Conservation (phyloP, 768 basidiomycete species). For the Plicaturopsis crispa region DNA sequence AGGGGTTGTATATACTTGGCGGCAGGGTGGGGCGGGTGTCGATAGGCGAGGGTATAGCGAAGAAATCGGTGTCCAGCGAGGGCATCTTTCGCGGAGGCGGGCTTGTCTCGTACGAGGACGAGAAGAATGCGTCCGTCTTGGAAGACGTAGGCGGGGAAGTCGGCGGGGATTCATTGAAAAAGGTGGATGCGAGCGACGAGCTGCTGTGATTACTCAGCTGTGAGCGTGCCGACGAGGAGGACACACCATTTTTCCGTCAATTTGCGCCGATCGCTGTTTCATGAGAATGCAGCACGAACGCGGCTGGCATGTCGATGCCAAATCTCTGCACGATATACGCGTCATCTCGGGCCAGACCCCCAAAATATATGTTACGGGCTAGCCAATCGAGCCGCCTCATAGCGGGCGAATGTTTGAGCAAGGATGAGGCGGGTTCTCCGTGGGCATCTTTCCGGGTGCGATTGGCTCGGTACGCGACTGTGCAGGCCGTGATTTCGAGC, state of each 20-base stretch:
- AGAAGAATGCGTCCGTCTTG: constrained; percentile 44
- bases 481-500: not conserved
- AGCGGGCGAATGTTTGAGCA: not conserved
- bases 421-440: not conserved
- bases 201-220: too few relatives aligned
- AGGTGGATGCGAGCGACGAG: constrained; percentile 32
- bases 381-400: not conserved
- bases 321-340: too few relatives aligned
- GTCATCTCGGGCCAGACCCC: not conserved
- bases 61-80: constrained; percentile 6
- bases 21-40: constrained; percentile 12
- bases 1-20: constrained; percentile 14
- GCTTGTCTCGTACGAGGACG: constrained; percentile 33
- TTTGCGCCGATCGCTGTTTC: too few relatives aligned
- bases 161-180: constrained; percentile 22
- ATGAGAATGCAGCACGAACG: too few relatives aligned
- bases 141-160: constrained; percentile 15
- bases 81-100: constrained; percentile 20
- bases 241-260: too few relatives aligned
- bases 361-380: not conserved
- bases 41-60: constrained; percentile 13
- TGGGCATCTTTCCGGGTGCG: too few relatives aligned
- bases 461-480: not conserved
- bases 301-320: too few relatives aligned
- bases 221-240: too few relatives aligned